phyloP scores from a whole-genome alignment of 495 filamentous ascomycete genomes.

The Neurospora tetrasperma region DNA sequence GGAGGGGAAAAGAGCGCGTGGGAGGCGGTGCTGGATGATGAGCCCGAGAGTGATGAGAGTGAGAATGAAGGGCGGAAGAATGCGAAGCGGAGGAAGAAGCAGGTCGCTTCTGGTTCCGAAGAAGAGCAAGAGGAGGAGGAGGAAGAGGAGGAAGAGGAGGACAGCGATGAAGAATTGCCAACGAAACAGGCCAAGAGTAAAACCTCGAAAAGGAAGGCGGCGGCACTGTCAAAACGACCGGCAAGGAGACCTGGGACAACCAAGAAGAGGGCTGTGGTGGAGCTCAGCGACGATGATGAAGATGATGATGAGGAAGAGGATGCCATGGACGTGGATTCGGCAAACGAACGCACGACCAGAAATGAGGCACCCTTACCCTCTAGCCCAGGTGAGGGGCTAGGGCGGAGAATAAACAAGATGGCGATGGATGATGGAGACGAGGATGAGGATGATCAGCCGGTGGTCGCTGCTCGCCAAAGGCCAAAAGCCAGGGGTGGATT shows the following conservation, averaged over 20 bases:
- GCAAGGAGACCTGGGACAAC: slow-evolving; percentile 1
- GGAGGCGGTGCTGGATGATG: slow-evolving; percentile 12
- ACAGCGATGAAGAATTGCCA: slow-evolving; percentile 15
- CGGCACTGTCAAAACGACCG: not conserved
- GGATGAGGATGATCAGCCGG: slow-evolving; percentile 28
- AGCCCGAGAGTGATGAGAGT: not conserved
- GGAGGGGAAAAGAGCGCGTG: slow-evolving; percentile 1
- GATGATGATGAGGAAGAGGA: slow-evolving; percentile 20
- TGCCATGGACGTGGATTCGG: slow-evolving; percentile 9
- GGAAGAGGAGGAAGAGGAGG: slow-evolving; percentile 12
- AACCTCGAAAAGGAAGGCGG: not conserved
- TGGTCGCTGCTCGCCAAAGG: slow-evolving; percentile 21
- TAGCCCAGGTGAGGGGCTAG: slow-evolving; percentile 11
- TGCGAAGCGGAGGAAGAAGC: slow-evolving; percentile 4
- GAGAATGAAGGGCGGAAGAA: not conserved
- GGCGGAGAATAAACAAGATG: slow-evolving; percentile 14
- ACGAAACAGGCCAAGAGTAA: slow-evolving; percentile 4
- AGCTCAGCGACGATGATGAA: slow-evolving; percentile 16
- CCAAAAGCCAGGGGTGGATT: slow-evolving; percentile 40
- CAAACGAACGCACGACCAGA: slow-evolving; percentile 13
- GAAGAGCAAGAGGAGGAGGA: slow-evolving; percentile 8
- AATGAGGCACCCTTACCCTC: slow-evolving; percentile 23
- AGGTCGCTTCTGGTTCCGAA: slow-evolving; percentile 2
- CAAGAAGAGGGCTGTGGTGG: slow-evolving; percentile 2
- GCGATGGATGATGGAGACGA: slow-evolving; percentile 15